Percentiles rank a stretch among this genome's conserved stretches.
Conservation (phyloP, 208 protist genomes). For the Crithidia expoeki region DNA sequence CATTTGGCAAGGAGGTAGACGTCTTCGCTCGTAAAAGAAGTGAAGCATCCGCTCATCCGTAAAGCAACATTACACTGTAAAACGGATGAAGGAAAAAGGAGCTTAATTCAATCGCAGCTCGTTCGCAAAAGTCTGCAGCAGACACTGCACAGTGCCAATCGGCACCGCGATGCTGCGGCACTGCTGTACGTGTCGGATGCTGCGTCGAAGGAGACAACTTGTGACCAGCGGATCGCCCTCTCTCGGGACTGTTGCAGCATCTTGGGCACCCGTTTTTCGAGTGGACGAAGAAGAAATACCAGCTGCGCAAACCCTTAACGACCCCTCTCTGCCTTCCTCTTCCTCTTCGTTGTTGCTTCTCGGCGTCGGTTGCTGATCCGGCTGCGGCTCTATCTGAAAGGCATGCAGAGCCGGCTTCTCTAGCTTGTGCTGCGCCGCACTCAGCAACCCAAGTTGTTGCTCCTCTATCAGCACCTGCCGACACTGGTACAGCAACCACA, state of each 20-base stretch:
- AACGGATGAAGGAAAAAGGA: background rate
- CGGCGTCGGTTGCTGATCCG: too few relatives aligned
- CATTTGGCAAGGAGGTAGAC: too few relatives aligned
- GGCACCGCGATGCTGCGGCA: constrained; percentile 61
- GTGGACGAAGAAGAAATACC: too few relatives aligned
- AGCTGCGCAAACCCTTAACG: too few relatives aligned
- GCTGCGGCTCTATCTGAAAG: too few relatives aligned
- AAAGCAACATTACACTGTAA: too few relatives aligned
- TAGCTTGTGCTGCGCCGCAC: too few relatives aligned
- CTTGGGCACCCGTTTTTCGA: background rate
- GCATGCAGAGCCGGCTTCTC: too few relatives aligned
- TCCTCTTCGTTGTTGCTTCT: too few relatives aligned
- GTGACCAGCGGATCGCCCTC: constrained; percentile 6
- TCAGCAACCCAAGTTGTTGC: background rate
- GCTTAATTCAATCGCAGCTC: constrained; percentile 40
- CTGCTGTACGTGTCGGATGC: constrained; percentile 51
- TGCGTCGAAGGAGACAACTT: constrained; percentile 31
- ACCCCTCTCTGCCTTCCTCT: too few relatives aligned
- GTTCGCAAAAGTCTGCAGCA: constrained; percentile 54
- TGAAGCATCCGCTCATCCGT: too few relatives aligned
- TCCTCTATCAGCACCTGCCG: constrained; percentile 23
- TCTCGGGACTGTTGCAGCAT: background rate
- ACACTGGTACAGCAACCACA: constrained; percentile 65
- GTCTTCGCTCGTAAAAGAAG: too few relatives aligned
- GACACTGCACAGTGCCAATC: constrained; percentile 53